phyloP scores from a whole-genome alignment of 23 red algal species.

The Gracilaria gracilis region DNA sequence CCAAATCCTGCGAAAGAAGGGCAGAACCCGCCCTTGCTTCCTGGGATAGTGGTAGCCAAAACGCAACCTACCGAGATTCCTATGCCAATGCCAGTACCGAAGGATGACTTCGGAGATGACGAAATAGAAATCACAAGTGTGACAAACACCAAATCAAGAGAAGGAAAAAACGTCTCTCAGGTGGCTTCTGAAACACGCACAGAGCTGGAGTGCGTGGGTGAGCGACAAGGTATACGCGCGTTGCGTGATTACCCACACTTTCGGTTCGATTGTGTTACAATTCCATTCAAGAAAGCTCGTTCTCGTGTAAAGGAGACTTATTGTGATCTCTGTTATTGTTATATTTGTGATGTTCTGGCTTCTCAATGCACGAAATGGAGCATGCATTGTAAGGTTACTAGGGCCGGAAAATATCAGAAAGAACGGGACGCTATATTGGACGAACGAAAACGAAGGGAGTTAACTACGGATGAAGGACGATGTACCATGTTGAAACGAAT shows the following conservation, averaged over 20 bases:
- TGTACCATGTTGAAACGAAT: constrained; percentile 22
- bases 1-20: neutral
- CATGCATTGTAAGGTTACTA: neutral
- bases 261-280: neutral
- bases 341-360: constrained; percentile 5
- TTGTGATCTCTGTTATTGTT: constrained; percentile 4
- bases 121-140: constrained; percentile 26
- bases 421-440: neutral
- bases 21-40: neutral
- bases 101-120: neutral
- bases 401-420: neutral
- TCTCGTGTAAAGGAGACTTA: neutral
- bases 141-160: constrained; percentile 1
- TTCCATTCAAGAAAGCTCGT: constrained; percentile 2
- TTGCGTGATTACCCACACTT: constrained; percentile 19
- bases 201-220: constrained; percentile 18
- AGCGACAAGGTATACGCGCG: constrained; percentile 6
- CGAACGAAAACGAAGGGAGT: constrained; percentile 18
- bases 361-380: constrained; percentile 21
- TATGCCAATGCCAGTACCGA: neutral
- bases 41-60: neutral
- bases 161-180: neutral
- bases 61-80: neutral
- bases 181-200: neutral
- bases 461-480: neutral